Conservation (phyloP, 2,329 filamentous ascomycete genomes). For the Drechslerella coelobrocha region DNA sequence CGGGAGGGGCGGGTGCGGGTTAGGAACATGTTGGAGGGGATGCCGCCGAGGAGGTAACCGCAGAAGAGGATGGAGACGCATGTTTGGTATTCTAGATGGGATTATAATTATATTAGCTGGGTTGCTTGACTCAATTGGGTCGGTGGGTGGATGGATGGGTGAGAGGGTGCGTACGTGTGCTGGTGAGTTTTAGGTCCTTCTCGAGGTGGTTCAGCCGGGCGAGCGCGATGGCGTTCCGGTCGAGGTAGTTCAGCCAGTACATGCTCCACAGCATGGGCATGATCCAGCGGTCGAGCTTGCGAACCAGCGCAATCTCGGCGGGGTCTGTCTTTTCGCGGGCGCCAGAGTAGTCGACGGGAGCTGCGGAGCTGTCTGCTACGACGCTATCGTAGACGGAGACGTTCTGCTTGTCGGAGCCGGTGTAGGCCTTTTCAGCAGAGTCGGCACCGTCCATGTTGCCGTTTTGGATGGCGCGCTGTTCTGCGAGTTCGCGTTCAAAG, state of each 20-base stretch:
- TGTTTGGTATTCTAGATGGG: slow-evolving; percentile 59
- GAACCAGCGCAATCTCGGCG: slow-evolving; percentile 58
- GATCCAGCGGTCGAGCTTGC: slow-evolving; percentile 58
- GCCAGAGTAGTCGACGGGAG: slow-evolving; percentile 58
- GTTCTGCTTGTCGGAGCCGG: slow-evolving; percentile 17
- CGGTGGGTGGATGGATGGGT: not conserved
- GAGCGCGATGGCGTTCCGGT: slow-evolving; percentile 62
- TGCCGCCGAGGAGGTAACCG: slow-evolving; percentile 55
- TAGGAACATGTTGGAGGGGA: slow-evolving; percentile 58
- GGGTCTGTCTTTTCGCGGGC: slow-evolving; percentile 59
- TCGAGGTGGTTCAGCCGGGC: slow-evolving; percentile 60
- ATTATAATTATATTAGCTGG: not conserved
- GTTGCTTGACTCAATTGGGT: not conserved
- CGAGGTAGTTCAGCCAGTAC: slow-evolving; percentile 62
- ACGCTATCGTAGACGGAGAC: slow-evolving; percentile 14
- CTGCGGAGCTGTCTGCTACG: not conserved
- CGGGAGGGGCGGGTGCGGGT: slow-evolving; percentile 56
- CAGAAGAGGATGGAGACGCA: slow-evolving; percentile 60
- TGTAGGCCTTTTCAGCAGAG: not conserved
- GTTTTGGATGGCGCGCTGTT: too few species aligned
- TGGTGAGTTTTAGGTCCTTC: slow-evolving; percentile 60
- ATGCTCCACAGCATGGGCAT: slow-evolving; percentile 60
- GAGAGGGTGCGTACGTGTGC: slow-evolving; percentile 53
- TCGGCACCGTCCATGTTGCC: too few species aligned
- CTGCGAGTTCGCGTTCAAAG: too few species aligned